Evolutionary conservation across 2,329 filamentous ascomycete genomes (phyloP).

Genomic region (Byssoonygena ceratinophila): DNA sequence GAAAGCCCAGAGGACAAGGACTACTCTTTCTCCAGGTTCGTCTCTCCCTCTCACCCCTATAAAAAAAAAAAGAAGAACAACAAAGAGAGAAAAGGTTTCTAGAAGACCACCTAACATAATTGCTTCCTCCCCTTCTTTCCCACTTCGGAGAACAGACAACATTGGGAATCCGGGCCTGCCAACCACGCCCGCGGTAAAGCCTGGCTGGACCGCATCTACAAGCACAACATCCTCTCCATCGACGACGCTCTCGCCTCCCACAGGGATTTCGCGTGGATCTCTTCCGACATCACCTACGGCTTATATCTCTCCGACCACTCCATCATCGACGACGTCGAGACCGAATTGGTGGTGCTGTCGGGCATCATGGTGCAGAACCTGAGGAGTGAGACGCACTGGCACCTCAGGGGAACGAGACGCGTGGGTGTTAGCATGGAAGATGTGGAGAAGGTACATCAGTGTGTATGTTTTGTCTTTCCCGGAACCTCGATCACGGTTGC

Average conservation of each 20-base stretch:
- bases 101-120: neutral
- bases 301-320: slow-evolving; percentile 40
- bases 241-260: slow-evolving; percentile 5
- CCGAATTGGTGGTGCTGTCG: slow-evolving; percentile 36
- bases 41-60: neutral
- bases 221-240: slow-evolving; percentile 33
- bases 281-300: slow-evolving; percentile 61
- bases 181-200: slow-evolving; percentile 44
- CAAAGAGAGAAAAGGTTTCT: neutral
- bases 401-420: slow-evolving; percentile 36
- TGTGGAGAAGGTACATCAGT: slow-evolving; percentile 27
- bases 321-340: slow-evolving; percentile 35
- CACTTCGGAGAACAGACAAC: slow-evolving; percentile 33
- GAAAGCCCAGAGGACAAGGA: slow-evolving; percentile 50
- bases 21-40: slow-evolving; percentile 37
- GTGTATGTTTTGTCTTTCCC: neutral
- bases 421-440: slow-evolving; percentile 33
- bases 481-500: too few species aligned
- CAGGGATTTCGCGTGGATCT: slow-evolving; percentile 46
- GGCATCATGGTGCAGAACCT: slow-evolving; percentile 39
- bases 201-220: slow-evolving; percentile 50
- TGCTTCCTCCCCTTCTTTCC: neutral
- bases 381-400: slow-evolving; percentile 35
- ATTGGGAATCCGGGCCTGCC: slow-evolving; percentile 49
- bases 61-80: neutral